A percentile compares a stretch with the other conserved stretches of the same genome.
These are phyloP conservation scores for Fusarium drepaniforme DNA, from an alignment of 2,329 filamentous ascomycete genomes.

Conservation along the genomic window DNA sequence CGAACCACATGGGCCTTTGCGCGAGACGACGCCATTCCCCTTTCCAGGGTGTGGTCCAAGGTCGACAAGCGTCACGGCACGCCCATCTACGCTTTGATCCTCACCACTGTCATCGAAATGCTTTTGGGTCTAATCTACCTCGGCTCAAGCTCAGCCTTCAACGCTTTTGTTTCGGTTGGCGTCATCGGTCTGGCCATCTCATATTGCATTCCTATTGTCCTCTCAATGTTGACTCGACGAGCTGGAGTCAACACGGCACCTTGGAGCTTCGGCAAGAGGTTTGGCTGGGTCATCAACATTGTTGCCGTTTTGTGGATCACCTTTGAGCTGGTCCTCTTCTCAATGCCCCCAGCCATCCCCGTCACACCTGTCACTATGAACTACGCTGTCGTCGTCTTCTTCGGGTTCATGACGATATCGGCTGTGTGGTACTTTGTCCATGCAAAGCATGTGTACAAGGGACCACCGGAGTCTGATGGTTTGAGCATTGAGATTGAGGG, in stretches of 20 bases:
- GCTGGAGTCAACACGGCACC: slow-evolving; percentile 71
- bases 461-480: slow-evolving; percentile 40
- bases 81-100: slow-evolving; percentile 75
- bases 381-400: slow-evolving; percentile 76
- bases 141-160: slow-evolving; percentile 80
- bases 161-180: slow-evolving; percentile 82
- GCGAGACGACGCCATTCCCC: slow-evolving; percentile 79
- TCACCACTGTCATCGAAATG: slow-evolving; percentile 77
- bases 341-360: slow-evolving; percentile 75
- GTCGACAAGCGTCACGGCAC: slow-evolving; percentile 76
- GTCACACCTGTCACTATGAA: slow-evolving; percentile 72
- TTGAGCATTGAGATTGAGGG: slow-evolving; percentile 13
- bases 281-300: slow-evolving; percentile 77
- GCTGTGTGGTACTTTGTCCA: slow-evolving; percentile 72
- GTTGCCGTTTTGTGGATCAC: slow-evolving; percentile 76
- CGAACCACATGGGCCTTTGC: slow-evolving; percentile 83
- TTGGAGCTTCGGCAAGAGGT: slow-evolving; percentile 72
- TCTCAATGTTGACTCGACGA: slow-evolving; percentile 74
- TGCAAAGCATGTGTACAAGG: slow-evolving; percentile 42
- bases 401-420: slow-evolving; percentile 70
- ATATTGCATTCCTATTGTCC: slow-evolving; percentile 81
- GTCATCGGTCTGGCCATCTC: slow-evolving; percentile 83
- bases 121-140: slow-evolving; percentile 84
- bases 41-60: slow-evolving; percentile 73
- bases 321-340: slow-evolving; percentile 80